Evolutionary conservation across 176 grass and related monocot genomes (phyloP), one percentile per base, ranked within the genome.

Genomic region (Cenchrus purpureus): DNA sequence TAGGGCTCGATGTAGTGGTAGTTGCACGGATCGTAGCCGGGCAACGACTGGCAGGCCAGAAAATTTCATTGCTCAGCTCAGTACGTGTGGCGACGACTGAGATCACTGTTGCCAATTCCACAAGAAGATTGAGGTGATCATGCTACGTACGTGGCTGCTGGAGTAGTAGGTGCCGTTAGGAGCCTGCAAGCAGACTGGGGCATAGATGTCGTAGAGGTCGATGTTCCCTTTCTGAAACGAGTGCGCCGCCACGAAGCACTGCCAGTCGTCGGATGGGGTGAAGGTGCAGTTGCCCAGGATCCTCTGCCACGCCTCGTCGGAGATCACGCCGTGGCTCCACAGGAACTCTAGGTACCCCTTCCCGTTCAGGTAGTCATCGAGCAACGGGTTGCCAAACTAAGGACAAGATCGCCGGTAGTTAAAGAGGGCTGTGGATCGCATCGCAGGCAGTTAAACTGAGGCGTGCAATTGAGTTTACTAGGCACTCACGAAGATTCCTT

Each of bases 261-360:
- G 32, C 43, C 37, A 55, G 9, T 55, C 65, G 56, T 82, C 69
- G 1, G 29, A 2, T 15, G 42, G 1, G 49, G 43, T 37, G 75
- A 92, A 92, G 73, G 9, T 90, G 84, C 91, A 88, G 56, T 87
- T 74, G 5, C 4, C 85, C n/a, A 53, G 76, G 66, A 93, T 93
- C 1, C 8, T 14, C 12, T 20, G 55, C 83, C 84, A 92, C 2
- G 6, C 79, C 74, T 89, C 83, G 63, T 89, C 73, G 42, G 87
- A 92, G 64, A 83, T 73, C 71, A 92, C 78, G 53, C 87, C 79
- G 48, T 92, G 87, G 71, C 2, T 89, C 91, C 91, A 92, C 12
- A 89, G 10, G 62, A 79, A 92, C 83, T 89, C 79, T 0, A 74
- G 56, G 1, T 15, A 2, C 19, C 82, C 84, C 79, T 89, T 51